Conservation (phyloP, 192 early-diverging fungal genomes). For the Linderina pennispora region DNA sequence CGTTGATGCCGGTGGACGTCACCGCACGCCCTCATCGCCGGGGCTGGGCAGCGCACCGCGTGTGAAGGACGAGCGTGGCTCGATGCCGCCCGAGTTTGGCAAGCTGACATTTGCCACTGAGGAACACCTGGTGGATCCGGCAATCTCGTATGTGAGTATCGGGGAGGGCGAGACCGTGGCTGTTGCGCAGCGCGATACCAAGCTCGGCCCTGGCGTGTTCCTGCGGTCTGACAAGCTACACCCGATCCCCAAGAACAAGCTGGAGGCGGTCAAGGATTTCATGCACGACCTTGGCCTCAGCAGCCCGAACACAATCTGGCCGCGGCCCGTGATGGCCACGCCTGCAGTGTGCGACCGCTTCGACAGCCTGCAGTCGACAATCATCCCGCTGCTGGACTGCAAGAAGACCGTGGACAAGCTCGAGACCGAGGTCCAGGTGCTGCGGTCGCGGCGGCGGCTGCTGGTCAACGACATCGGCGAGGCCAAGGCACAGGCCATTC, state of each 20-base stretch:
- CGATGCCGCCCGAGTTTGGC: slow-evolving; percentile 17
- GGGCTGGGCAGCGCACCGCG: slow-evolving; percentile 1
- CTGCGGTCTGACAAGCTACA: slow-evolving; percentile 45
- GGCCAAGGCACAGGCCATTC: slow-evolving; percentile 13
- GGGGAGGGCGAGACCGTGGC: slow-evolving; percentile 20
- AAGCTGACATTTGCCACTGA: slow-evolving; percentile 33
- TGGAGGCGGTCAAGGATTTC: slow-evolving; percentile 44
- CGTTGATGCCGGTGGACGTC: neutral
- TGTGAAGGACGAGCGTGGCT: slow-evolving; percentile 13
- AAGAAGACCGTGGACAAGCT: slow-evolving; percentile 78
- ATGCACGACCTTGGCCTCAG: slow-evolving; percentile 36
- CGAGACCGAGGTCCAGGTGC: slow-evolving; percentile 64
- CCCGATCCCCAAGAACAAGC: slow-evolving; percentile 42
- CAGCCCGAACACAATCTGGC: slow-evolving; percentile 46
- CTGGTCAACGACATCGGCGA: slow-evolving; percentile 32
- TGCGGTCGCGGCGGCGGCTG: slow-evolving; percentile 35
- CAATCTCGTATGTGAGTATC: slow-evolving; percentile 13
- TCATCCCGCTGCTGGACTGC: slow-evolving; percentile 72
- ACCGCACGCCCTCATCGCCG: neutral
- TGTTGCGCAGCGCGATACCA: slow-evolving; percentile 33
- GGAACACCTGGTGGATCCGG: slow-evolving; percentile 31
- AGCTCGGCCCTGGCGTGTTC: slow-evolving; percentile 42
- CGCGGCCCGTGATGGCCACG: slow-evolving; percentile 81
- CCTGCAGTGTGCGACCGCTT: slow-evolving; percentile 72
- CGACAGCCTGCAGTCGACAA: slow-evolving; percentile 67